phyloP scores from a whole-genome alignment of 2,329 filamentous ascomycete species.

The Dactylonectria macrodidyma region DNA sequence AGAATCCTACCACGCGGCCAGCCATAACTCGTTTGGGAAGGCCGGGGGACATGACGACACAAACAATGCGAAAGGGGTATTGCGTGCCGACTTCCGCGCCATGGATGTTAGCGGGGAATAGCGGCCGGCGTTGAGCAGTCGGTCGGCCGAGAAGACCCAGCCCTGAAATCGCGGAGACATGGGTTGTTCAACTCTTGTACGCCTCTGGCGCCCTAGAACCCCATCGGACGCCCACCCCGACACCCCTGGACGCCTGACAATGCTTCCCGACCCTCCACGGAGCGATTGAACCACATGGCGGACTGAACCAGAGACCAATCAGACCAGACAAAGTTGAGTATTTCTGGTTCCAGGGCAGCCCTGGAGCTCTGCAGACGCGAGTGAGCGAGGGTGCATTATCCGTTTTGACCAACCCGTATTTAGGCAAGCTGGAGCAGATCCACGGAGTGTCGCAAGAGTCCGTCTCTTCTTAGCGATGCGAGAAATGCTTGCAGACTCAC shows the following conservation, averaged over 20 bases:
- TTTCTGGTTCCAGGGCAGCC: neutral
- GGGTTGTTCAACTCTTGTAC: neutral
- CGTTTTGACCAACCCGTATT: neutral
- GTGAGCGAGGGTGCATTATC: neutral
- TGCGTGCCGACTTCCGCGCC: slow-evolving; percentile 19
- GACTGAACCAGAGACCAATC: neutral
- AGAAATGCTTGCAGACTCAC: slow-evolving; percentile 1
- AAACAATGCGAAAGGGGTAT: neutral
- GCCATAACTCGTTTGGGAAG: neutral
- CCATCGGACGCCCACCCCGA: neutral
- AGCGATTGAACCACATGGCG: slow-evolving; percentile 13
- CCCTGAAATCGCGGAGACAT: slow-evolving; percentile 2
- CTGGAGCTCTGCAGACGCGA: neutral
- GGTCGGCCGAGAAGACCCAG: slow-evolving; percentile 20
- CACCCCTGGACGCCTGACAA: neutral
- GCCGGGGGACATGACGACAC: neutral
- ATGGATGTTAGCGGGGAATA: slow-evolving; percentile 19
- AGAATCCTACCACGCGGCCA: neutral
- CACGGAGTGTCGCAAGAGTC: neutral
- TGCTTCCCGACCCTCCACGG: neutral
- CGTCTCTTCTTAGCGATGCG: neutral
- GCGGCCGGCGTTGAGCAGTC: slow-evolving; percentile 22
- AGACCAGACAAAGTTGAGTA: neutral
- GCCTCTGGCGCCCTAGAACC: neutral
- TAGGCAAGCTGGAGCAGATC: slow-evolving; percentile 1